Evolutionary conservation across 1,139 yeast genomes (phyloP).

Genomic region (Candida labiduridarum): DNA sequence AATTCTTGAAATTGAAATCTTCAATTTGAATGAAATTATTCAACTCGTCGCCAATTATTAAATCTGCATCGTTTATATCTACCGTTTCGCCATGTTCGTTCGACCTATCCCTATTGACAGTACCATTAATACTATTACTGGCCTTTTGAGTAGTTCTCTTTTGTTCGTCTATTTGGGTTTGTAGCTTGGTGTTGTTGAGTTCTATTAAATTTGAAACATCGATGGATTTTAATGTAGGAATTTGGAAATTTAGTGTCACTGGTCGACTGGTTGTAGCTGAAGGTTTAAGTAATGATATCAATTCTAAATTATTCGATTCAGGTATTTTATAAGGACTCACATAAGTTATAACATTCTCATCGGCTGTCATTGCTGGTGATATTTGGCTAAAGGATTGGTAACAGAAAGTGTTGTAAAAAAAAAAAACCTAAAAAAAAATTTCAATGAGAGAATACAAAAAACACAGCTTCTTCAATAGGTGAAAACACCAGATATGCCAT

Average conservation of each 20-base stretch:
- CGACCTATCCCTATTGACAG: background rate
- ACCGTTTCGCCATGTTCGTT: background rate
- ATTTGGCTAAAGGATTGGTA: background rate
- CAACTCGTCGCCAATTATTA: constrained; percentile 13
- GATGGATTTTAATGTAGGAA: constrained; percentile 25
- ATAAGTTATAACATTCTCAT: constrained; percentile 1
- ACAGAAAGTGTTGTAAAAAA: background rate
- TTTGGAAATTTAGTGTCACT: constrained; percentile 11
- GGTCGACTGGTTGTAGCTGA: background rate
- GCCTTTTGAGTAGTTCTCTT: background rate
- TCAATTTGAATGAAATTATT: constrained; percentile 25
- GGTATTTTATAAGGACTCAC: constrained; percentile 21
- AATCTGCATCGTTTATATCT: constrained; percentile 15
- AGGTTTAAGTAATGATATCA: constrained; percentile 18
- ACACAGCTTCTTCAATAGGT: background rate
- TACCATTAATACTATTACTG: background rate
- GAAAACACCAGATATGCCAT: background rate
- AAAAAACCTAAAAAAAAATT: background rate
- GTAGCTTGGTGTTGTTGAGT: constrained; percentile 25
- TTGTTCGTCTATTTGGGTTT: constrained; percentile 11
- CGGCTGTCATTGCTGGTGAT: background rate
- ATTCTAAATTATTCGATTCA: constrained; percentile 16
- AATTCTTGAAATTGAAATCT: constrained; percentile 30
- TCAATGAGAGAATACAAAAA: background rate
- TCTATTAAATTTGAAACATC: constrained; percentile 27